These are phyloP conservation scores for Protoeuglena noctilucae DNA, from an alignment of 139 green algal genomes.

Conservation along the genomic window DNA sequence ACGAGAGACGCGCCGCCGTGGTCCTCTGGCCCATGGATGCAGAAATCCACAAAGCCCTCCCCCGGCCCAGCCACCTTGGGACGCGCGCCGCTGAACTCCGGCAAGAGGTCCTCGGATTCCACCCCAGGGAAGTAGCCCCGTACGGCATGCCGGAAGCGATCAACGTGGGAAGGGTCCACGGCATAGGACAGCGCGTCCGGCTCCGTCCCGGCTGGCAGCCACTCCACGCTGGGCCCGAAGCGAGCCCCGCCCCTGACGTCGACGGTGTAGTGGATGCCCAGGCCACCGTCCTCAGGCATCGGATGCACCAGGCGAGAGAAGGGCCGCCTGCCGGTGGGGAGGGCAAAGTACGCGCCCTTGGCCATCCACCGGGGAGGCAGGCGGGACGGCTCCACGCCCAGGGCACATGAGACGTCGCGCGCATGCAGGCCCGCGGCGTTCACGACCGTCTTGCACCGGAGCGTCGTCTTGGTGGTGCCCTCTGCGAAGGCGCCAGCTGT, in stretches of 20 bases:
- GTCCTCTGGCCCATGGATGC: slow-evolving; percentile 19
- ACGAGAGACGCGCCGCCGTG: slow-evolving; percentile 49
- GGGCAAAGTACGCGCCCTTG: slow-evolving; percentile 40
- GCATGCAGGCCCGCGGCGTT: slow-evolving; percentile 38
- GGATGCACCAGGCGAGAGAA: slow-evolving; percentile 74
- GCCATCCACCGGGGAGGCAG: slow-evolving; percentile 40
- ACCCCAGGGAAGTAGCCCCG: slow-evolving; percentile 46
- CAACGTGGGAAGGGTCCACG: slow-evolving; percentile 28
- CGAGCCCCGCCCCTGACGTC: slow-evolving; percentile 48
- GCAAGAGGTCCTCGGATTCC: slow-evolving; percentile 39
- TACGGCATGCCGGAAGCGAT: slow-evolving; percentile 48
- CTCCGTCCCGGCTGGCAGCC: slow-evolving; percentile 21
- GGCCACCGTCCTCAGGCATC: slow-evolving; percentile 50
- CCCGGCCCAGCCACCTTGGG: slow-evolving; percentile 38
- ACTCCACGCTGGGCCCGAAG: slow-evolving; percentile 90
- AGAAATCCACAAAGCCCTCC: slow-evolving; percentile 41
- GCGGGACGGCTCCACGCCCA: slow-evolving; percentile 16
- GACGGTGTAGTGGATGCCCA: slow-evolving; percentile 77
- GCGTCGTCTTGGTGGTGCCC: too few species aligned
- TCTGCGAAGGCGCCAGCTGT: too few species aligned
- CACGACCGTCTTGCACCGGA: slow-evolving; percentile 28
- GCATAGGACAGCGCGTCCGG: slow-evolving; percentile 2
- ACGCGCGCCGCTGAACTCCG: slow-evolving; percentile 44
- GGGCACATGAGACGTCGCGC: not conserved
- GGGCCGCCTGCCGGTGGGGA: slow-evolving; percentile 17